Percentiles rank a stretch among this genome's conserved stretches.
Evolutionary conservation across 1,284 basidiomycete genomes (phyloP).

Genomic region (Cerrena zonata): DNA sequence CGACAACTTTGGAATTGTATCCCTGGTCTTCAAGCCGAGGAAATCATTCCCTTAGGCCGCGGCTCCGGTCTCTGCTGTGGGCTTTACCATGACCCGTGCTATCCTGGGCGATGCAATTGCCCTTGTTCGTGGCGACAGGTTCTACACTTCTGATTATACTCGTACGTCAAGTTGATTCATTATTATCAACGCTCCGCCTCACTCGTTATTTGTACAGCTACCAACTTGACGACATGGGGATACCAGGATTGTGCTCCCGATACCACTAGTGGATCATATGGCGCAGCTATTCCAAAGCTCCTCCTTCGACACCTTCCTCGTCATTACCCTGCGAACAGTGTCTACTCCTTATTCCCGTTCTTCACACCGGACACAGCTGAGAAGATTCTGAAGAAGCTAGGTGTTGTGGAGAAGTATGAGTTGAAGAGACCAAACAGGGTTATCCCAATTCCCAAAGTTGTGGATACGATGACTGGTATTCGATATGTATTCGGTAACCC

Average conservation of each 20-base stretch:
- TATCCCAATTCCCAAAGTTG: constrained; percentile 30
- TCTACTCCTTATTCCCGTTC: constrained; percentile 79
- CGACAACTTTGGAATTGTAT: constrained; percentile 71
- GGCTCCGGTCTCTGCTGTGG: constrained; percentile 82
- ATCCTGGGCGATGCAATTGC: constrained; percentile 80
- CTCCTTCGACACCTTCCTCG: constrained; percentile 68
- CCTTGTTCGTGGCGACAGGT: constrained; percentile 39
- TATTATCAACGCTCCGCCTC: constrained; percentile 1
- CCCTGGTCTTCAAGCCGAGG: constrained; percentile 59
- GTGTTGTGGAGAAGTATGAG: constrained; percentile 48
- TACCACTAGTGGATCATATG: constrained; percentile 61
- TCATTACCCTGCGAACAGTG: constrained; percentile 63
- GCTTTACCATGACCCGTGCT: constrained; percentile 80
- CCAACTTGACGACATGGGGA: constrained; percentile 73
- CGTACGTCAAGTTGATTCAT: constrained; percentile 33
- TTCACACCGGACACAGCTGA: constrained; percentile 69
- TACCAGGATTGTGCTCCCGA: constrained; percentile 66
- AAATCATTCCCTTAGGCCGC: constrained; percentile 53
- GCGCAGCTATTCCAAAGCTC: constrained; percentile 67
- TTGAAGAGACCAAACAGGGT: constrained; percentile 42
- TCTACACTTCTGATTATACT: constrained; percentile 19
- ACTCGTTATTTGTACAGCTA: constrained; percentile 36
- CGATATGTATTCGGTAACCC: constrained; percentile 36
- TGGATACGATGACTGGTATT: constrained; percentile 40
- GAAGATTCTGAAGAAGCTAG: constrained; percentile 49